phyloP scores from a whole-genome alignment of 2,329 filamentous ascomycete species.

The Aschersonia sp. region DNA sequence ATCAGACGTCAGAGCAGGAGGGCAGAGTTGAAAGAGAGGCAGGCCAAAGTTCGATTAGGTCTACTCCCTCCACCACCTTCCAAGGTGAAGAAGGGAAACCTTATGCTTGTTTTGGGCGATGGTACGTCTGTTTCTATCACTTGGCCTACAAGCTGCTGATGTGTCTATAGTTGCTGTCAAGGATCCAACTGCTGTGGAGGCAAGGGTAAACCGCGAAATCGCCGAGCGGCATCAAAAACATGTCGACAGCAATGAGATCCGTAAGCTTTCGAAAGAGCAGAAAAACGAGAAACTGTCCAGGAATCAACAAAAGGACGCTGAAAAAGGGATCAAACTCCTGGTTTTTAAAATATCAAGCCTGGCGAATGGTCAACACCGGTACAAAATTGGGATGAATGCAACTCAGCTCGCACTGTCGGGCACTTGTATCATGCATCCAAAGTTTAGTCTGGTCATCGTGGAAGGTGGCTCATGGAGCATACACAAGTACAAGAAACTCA shows the following conservation, averaged over 20 bases:
- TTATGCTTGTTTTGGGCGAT: slow-evolving; percentile 93
- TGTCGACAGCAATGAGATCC: slow-evolving; percentile 62
- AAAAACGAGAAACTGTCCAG: slow-evolving; percentile 65
- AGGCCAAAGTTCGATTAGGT: slow-evolving; percentile 87
- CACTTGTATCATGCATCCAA: slow-evolving; percentile 82
- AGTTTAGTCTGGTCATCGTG: slow-evolving; percentile 77
- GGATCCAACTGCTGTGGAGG: slow-evolving; percentile 93
- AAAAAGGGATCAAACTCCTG: slow-evolving; percentile 70
- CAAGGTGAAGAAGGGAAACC: slow-evolving; percentile 92
- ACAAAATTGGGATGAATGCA: slow-evolving; percentile 84
- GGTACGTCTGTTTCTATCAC: slow-evolving; percentile 26
- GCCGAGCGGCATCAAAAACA: slow-evolving; percentile 72
- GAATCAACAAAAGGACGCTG: slow-evolving; percentile 79
- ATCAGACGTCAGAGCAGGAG: slow-evolving; percentile 78
- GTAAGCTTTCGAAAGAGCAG: slow-evolving; percentile 81
- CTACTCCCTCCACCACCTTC: slow-evolving; percentile 80
- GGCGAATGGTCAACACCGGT: slow-evolving; percentile 86
- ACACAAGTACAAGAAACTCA: slow-evolving; percentile 76
- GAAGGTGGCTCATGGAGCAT: slow-evolving; percentile 80
- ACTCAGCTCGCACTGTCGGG: slow-evolving; percentile 80
- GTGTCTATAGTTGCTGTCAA: slow-evolving; percentile 48
- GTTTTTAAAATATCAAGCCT: slow-evolving; percentile 84
- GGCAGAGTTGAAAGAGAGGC: slow-evolving; percentile 87
- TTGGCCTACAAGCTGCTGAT: background rate
- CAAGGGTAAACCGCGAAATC: slow-evolving; percentile 84